Conservation (phyloP, 2,329 filamentous ascomycete species). For the Thelonectria discophora region DNA sequence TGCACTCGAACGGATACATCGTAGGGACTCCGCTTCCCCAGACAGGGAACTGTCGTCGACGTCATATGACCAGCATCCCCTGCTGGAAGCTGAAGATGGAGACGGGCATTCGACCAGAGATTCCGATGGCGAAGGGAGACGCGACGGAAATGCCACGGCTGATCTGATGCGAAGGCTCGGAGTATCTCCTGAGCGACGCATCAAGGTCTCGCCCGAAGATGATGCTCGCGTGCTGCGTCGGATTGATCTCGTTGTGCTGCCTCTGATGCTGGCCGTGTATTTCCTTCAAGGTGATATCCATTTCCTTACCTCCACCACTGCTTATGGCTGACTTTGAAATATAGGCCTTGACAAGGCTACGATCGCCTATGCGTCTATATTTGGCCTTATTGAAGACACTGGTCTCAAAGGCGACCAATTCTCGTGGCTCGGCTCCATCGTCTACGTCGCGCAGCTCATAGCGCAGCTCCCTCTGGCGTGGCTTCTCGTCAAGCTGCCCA, state of each 20-base stretch:
- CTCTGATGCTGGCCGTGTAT: constrained; percentile 35
- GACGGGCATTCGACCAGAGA: constrained; percentile 5
- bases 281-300: constrained; percentile 27
- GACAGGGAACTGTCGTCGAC: background rate
- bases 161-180: constrained; percentile 28
- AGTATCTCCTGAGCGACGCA: constrained; percentile 27
- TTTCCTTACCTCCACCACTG: background rate
- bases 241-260: constrained; percentile 33
- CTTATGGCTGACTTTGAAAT: background rate
- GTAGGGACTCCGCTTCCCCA: background rate
- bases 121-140: background rate
- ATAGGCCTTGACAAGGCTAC: constrained; percentile 65
- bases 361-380: constrained; percentile 69
- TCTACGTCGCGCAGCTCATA: constrained; percentile 26
- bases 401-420: constrained; percentile 64
- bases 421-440: constrained; percentile 57
- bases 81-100: constrained; percentile 23
- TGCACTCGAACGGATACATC: background rate
- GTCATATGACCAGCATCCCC: constrained; percentile 7
- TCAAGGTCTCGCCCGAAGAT: constrained; percentile 33
- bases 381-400: constrained; percentile 68
- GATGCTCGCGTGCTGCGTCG: constrained; percentile 31
- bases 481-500: constrained; percentile 2
- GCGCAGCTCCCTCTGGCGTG: background rate
- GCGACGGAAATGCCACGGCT: background rate